Conservation (phyloP, 257 asterid species). For the Solanum peruvianum region DNA sequence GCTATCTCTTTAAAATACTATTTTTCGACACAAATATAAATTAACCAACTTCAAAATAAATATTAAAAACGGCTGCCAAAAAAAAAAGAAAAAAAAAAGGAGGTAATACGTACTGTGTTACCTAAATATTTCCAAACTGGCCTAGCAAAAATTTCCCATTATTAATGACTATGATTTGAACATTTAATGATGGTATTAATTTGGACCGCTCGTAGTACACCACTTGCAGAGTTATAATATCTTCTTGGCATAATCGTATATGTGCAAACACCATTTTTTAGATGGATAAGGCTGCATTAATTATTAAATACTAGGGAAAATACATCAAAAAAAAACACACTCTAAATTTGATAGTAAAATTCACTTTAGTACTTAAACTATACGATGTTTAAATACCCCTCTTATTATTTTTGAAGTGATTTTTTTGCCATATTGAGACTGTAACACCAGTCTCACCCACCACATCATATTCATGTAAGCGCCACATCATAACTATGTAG, state of each 20-base stretch:
- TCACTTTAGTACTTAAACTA: no score
- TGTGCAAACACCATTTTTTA: neutral
- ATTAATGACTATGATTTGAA: neutral
- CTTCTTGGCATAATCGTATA: neutral
- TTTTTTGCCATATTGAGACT: no score
- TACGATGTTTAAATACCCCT: no score
- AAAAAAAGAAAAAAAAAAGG: neutral
- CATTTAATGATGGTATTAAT: neutral
- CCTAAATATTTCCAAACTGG: neutral
- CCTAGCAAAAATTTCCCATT: neutral
- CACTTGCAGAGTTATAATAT: neutral
- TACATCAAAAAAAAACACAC: no score
- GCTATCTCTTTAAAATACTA: neutral
- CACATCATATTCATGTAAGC: no score
- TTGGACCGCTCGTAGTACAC: neutral
- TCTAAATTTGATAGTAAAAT: no score
- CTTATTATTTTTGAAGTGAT: no score
- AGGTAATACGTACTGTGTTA: neutral
- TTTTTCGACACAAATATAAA: neutral
- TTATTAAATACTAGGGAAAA: neutral
- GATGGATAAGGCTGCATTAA: neutral
- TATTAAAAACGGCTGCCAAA: rapidly evolving
- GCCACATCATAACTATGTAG: no score
- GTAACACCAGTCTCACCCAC: no score
- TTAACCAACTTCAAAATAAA: neutral